Evolutionary conservation across 352 stramenopile species (phyloP).

Genomic region (Globisporangium megalacanthum): DNA sequence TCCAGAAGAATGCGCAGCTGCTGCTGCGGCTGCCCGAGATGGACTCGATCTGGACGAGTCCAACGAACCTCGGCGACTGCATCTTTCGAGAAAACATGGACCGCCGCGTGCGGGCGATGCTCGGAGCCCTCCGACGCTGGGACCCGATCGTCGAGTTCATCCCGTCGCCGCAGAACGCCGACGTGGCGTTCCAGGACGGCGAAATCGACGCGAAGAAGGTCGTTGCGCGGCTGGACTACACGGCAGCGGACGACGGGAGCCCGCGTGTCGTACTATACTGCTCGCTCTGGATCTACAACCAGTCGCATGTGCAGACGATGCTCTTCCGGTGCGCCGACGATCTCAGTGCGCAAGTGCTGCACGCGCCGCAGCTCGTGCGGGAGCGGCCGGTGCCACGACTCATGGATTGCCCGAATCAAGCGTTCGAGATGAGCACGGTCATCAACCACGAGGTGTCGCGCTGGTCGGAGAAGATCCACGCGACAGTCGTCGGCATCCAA

Average conservation of each 20-base stretch:
- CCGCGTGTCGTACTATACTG: slow-evolving; percentile 78
- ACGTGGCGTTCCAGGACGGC: slow-evolving; percentile 63
- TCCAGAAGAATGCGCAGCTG: slow-evolving; percentile 68
- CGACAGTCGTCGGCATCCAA: slow-evolving; percentile 81
- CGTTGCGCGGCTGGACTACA: slow-evolving; percentile 79
- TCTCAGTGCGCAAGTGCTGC: slow-evolving; percentile 28
- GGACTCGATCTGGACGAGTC: slow-evolving; percentile 78
- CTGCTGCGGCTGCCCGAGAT: slow-evolving; percentile 76
- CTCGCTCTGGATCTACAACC: slow-evolving; percentile 89
- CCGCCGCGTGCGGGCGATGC: slow-evolving; percentile 52
- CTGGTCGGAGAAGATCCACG: slow-evolving; percentile 87
- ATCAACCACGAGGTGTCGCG: slow-evolving; percentile 76
- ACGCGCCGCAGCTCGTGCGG: slow-evolving; percentile 56
- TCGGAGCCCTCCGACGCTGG: slow-evolving; percentile 46
- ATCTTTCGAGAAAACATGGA: slow-evolving; percentile 80
- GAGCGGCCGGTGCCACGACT: slow-evolving; percentile 65
- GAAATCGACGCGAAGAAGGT: slow-evolving; percentile 61
- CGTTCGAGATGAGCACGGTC: slow-evolving; percentile 85
- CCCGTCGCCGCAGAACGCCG: slow-evolving; percentile 39
- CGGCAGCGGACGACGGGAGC: slow-evolving; percentile 71
- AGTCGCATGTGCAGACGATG: slow-evolving; percentile 78
- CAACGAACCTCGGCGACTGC: slow-evolving; percentile 69
- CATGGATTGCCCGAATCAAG: slow-evolving; percentile 80
- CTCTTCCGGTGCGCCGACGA: slow-evolving; percentile 72
- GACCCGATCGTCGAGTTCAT: slow-evolving; percentile 73